Base-by-base conservation (phyloP, 768 basidiomycete species). In the Rhizopogon rudus region DNA sequence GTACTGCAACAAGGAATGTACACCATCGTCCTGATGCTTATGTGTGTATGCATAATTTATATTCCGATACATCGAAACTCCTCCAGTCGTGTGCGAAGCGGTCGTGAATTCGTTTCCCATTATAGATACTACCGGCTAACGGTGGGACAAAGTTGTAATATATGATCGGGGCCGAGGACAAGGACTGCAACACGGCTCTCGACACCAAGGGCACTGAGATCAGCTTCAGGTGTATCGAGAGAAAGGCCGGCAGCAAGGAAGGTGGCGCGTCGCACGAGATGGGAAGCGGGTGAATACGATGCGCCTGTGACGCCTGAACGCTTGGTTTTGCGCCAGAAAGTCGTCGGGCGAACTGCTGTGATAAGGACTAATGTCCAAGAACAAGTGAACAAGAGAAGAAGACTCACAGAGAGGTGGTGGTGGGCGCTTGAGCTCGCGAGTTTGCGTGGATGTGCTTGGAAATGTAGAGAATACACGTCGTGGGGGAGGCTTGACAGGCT, bases 211-310 rank as follows among this genome's bases (percentile, higher is more conserved):
- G 84, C 84, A 56, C 81, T 83, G 39, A 85, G 75, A 59, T 86
- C 84, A 63, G 74, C 75, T 37, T 64, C 58, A 12, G 88, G 88
- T 1, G 75, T 71, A 65, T 89, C 85, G 51, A 88, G 78, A 0
- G 76, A 63, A 52, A 91, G 82, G 6, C 89, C 88, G 10, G 88
- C 88, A 29, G 88, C 89, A 58, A 91, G 80, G 63, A 87, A 90
- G 1, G 88, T 89, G 5, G 87, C 84, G 5, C 88, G 82, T 40
- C 90, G 86, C 45, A 91, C 78, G 55, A 88, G 81, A 65, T 88
- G 83, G 0, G 81, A 81, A 0, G 87, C 79, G 0, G 88, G 88
- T 6, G 89, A 87, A 65, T 88, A 90, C 0, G 81, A 84, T 6
- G 86, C 80, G 4, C 76, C 79, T 44, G 86, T 77, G 1, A 91